Evolutionary conservation across 2,329 filamentous ascomycete species (phyloP).

Genomic region (Orbilia oligospora): DNA sequence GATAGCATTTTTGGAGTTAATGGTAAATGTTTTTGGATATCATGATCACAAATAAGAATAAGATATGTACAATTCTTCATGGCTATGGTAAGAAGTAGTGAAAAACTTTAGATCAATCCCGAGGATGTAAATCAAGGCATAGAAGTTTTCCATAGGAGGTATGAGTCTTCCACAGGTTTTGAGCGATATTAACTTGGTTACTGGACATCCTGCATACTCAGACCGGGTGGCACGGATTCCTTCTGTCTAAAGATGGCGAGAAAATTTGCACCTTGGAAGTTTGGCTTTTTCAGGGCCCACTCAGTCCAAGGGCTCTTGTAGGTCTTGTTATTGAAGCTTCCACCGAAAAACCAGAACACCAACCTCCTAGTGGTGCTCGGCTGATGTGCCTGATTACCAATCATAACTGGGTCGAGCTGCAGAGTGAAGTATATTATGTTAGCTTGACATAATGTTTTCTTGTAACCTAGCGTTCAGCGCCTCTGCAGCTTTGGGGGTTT

Average conservation of each 20-base stretch:
- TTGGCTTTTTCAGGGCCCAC: slow-evolving; percentile 43
- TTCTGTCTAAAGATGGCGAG: slow-evolving; percentile 14
- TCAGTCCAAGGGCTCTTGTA: slow-evolving; percentile 44
- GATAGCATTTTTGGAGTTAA: background rate
- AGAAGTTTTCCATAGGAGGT: background rate
- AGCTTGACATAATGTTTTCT: slow-evolving; percentile 32
- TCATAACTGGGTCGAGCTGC: slow-evolving; percentile 39
- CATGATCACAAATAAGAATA: background rate
- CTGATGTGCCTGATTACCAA: slow-evolving; percentile 35
- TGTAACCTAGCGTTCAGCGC: background rate
- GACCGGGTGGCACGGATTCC: slow-evolving; percentile 6
- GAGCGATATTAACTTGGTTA: background rate
- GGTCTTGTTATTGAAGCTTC: slow-evolving; percentile 52
- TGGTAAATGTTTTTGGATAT: background rate
- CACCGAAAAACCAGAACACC: slow-evolving; percentile 55
- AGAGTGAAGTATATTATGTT: slow-evolving; percentile 21
- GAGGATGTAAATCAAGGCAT: background rate
- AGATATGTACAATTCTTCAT: slow-evolving; percentile 20
- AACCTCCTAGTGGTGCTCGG: slow-evolving; percentile 37
- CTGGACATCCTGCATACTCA: slow-evolving; percentile 16
- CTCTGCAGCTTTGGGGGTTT: background rate
- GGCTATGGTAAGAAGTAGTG: background rate
- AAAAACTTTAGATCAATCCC: background rate
- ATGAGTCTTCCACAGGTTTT: background rate
- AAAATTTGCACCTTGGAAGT: slow-evolving; percentile 16